phyloP scores from a whole-genome alignment of 2,329 filamentous ascomycete genomes.

The Ceratocystis variospora region DNA sequence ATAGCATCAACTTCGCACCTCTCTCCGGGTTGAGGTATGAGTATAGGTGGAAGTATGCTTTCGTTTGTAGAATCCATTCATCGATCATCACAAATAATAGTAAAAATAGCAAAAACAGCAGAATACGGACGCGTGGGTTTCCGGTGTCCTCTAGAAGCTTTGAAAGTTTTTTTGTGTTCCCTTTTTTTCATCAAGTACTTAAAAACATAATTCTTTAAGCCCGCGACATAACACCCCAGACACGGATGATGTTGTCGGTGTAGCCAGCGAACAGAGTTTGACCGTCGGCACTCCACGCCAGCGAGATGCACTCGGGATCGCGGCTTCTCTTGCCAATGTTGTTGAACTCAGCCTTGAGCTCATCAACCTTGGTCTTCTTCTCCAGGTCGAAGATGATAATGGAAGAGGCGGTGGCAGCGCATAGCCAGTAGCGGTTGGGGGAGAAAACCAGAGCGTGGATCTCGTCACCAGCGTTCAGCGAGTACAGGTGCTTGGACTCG shows the following conservation, averaged over 20 bases:
- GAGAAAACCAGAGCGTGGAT: constrained; percentile 99
- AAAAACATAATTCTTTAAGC: constrained; percentile 41
- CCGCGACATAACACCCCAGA: constrained; percentile 94
- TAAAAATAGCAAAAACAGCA: constrained; percentile 14
- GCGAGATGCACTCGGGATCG: constrained; percentile 92
- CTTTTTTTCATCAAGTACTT: constrained; percentile 20
- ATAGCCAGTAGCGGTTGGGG: constrained; percentile 99
- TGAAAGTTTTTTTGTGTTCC: constrained; percentile 20
- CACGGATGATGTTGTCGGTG: constrained; percentile 98
- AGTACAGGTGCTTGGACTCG: constrained; percentile 99
- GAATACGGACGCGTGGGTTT: constrained; percentile 13
- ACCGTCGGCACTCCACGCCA: constrained; percentile 96
- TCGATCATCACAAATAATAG: constrained; percentile 16
- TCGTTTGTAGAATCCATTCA: background rate
- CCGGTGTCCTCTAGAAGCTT: constrained; percentile 19
- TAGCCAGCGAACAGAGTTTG: constrained; percentile 99
- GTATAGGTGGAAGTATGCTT: background rate
- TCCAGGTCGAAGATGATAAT: constrained; percentile 99
- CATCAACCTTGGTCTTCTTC: constrained; percentile 99
- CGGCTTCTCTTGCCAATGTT: constrained; percentile 97
- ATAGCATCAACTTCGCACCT: background rate
- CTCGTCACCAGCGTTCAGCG: constrained; percentile 93
- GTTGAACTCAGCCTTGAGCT: constrained; percentile 93
- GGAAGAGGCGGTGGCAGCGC: constrained; percentile 88
- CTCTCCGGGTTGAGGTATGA: background rate